Percentiles rank a stretch among this genome's conserved stretches.
Evolutionary conservation across 257 asterid genomes (phyloP).

Genomic region (Leonotis leonurus): DNA sequence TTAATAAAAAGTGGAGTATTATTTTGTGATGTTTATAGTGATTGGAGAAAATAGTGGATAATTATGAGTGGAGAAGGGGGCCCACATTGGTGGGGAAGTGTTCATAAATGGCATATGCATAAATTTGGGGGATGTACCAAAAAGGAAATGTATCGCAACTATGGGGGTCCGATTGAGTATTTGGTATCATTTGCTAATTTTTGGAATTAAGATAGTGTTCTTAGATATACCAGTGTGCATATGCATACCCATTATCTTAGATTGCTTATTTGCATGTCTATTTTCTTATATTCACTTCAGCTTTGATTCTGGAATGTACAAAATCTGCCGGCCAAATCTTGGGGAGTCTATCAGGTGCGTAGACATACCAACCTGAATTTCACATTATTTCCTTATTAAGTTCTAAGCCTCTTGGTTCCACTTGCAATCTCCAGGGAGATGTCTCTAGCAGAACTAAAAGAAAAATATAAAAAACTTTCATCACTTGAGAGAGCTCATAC

Average conservation of each 20-base stretch:
- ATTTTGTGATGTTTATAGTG: too few species aligned
- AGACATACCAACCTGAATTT: conserved; percentile 10
- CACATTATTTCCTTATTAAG: conserved; percentile 10
- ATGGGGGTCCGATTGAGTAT: too few species aligned
- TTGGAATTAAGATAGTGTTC: background rate
- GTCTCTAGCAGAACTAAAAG: conserved; percentile 74
- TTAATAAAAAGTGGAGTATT: too few species aligned
- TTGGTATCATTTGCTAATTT: conserved; percentile 3
- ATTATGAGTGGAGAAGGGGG: too few species aligned
- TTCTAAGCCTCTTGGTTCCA: conserved; percentile 10
- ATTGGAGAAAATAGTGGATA: too few species aligned
- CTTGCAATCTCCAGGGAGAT: conserved; percentile 69
- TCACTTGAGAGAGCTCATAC: conserved; percentile 55
- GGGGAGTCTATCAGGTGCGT: conserved; percentile 90
- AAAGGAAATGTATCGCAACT: too few species aligned
- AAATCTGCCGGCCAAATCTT: conserved; percentile 78
- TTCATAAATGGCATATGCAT: too few species aligned
- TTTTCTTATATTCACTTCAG: conserved; percentile 40
- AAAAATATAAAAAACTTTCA: conserved; percentile 69
- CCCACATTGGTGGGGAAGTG: too few species aligned
- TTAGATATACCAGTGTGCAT: background rate
- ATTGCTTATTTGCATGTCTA: conserved; percentile 10
- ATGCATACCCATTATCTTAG: background rate
- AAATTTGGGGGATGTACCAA: too few species aligned
- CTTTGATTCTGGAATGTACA: conserved; percentile 62